These are phyloP conservation scores for Hymenochaete sp. DNA, from an alignment of 1,284 basidiomycete species.

Conservation along the genomic window DNA sequence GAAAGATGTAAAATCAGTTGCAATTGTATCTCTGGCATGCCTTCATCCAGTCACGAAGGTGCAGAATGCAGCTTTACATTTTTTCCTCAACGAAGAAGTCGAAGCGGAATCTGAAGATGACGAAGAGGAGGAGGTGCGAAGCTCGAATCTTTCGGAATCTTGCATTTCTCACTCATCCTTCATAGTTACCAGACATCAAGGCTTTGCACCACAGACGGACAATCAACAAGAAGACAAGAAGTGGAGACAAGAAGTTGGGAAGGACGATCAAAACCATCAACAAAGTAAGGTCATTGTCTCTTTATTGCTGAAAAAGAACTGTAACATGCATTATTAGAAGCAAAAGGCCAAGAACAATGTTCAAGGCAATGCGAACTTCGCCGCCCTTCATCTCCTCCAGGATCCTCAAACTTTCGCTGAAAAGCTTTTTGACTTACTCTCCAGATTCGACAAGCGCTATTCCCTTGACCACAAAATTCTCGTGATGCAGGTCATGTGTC, in stretches of 20 bases:
- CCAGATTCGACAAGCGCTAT: conserved; percentile 85
- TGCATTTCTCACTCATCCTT: conserved; percentile 15
- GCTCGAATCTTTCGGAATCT: conserved; percentile 1
- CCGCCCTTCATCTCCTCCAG: conserved; percentile 87
- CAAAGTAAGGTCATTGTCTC: conserved; percentile 39
- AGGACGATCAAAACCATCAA: conserved; percentile 63
- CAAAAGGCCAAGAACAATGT: conserved; percentile 34
- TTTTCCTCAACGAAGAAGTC: conserved; percentile 85
- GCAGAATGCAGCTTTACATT: conserved; percentile 93
- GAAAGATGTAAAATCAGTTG: conserved; percentile 89
- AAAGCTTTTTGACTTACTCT: conserved; percentile 85
- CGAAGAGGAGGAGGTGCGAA: conserved; percentile 45
- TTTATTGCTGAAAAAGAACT: conserved; percentile 8
- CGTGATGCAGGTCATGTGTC: conserved; percentile 94
- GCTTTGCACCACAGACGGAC: conserved; percentile 74
- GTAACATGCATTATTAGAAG: conserved; percentile 45
- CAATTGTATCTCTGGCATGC: conserved; percentile 87
- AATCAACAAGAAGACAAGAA: conserved; percentile 85
- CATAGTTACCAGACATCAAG: conserved; percentile 56
- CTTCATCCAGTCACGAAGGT: conserved; percentile 94
- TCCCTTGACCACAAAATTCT: conserved; percentile 96
- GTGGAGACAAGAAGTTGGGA: conserved; percentile 69
- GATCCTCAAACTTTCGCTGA: conserved; percentile 97
- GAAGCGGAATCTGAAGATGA: conserved; percentile 65
- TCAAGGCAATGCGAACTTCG: conserved; percentile 65